These are phyloP conservation scores for Malbranchea zuffiana DNA, from an alignment of 2,329 filamentous ascomycete genomes.

Conservation along the genomic window DNA sequence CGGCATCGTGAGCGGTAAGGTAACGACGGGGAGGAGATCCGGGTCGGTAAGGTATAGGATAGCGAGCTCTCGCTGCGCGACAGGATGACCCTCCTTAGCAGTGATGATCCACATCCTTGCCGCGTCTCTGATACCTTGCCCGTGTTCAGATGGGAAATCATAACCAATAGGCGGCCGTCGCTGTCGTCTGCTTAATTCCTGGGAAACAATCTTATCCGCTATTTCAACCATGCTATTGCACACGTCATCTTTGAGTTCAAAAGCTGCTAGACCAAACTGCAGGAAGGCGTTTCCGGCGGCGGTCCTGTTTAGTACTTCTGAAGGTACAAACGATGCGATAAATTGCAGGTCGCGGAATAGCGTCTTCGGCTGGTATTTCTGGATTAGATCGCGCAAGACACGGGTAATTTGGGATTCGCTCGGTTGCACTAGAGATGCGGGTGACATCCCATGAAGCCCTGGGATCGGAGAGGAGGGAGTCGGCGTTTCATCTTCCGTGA, in stretches of 20 bases:
- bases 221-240: slow-evolving; percentile 74
- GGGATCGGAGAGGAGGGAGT: slow-evolving; percentile 16
- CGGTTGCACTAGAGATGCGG: slow-evolving; percentile 36
- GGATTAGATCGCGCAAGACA: slow-evolving; percentile 56
- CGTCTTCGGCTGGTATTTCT: slow-evolving; percentile 62
- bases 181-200: slow-evolving; percentile 33
- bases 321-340: slow-evolving; percentile 51
- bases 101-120: slow-evolving; percentile 86
- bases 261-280: slow-evolving; percentile 75
- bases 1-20: slow-evolving; percentile 71
- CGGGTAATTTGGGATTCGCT: slow-evolving; percentile 53
- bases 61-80: slow-evolving; percentile 83
- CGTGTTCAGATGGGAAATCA: slow-evolving; percentile 22
- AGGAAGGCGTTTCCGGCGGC: slow-evolving; percentile 68
- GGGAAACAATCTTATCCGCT: slow-evolving; percentile 56
- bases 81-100: slow-evolving; percentile 79
- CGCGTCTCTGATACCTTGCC: slow-evolving; percentile 53
- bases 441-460: slow-evolving; percentile 17
- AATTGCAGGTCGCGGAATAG: slow-evolving; percentile 72
- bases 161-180: slow-evolving; percentile 26
- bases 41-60: slow-evolving; percentile 90
- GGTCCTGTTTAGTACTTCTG: slow-evolving; percentile 47
- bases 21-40: slow-evolving; percentile 67
- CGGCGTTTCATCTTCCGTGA: slow-evolving; percentile 8
- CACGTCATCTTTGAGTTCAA: slow-evolving; percentile 79